phyloP scores from a whole-genome alignment of 345 rosid species.

The Dimocarpus longan region DNA sequence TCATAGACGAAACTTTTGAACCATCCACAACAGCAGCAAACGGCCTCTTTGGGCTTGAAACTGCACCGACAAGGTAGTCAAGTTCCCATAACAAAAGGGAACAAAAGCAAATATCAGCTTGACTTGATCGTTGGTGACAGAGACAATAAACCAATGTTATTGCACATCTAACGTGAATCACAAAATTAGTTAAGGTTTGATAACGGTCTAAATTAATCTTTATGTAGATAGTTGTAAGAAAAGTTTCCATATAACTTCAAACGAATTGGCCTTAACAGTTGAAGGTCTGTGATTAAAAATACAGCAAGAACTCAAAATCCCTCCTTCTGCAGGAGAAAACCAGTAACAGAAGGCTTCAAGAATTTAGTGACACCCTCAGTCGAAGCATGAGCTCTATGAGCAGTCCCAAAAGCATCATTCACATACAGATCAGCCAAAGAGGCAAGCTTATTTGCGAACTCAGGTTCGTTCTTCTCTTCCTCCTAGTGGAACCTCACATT shows the following conservation, averaged over 20 bases:
- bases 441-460: too few relatives aligned
- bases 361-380: conserved; percentile 89
- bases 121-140: background rate
- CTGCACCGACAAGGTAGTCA: conserved; percentile 95
- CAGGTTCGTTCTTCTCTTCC: conserved; percentile 94
- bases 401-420: conserved; percentile 97
- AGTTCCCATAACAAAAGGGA: conserved; percentile 56
- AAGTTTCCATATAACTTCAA: too few relatives aligned
- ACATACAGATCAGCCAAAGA: conserved; percentile 85
- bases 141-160: background rate
- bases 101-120: background rate
- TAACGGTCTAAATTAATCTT: too few relatives aligned
- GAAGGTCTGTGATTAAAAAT: too few relatives aligned
- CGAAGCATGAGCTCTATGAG: conserved; percentile 97
- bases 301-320: background rate
- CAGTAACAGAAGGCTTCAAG: conserved; percentile 95
- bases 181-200: too few relatives aligned
- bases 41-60: conserved; percentile 86
- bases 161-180: background rate
- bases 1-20: conserved; percentile 92
- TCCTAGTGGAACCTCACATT: conserved; percentile 91
- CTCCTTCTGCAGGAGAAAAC: conserved; percentile 96
- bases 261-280: too few relatives aligned
- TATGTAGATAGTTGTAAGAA: too few relatives aligned
- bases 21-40: conserved; percentile 98